A percentile compares a stretch with the other conserved stretches of the same genome.
These are phyloP conservation scores for Chlorella ohadii DNA, from an alignment of 139 green algal genomes.

Conservation along the genomic window DNA sequence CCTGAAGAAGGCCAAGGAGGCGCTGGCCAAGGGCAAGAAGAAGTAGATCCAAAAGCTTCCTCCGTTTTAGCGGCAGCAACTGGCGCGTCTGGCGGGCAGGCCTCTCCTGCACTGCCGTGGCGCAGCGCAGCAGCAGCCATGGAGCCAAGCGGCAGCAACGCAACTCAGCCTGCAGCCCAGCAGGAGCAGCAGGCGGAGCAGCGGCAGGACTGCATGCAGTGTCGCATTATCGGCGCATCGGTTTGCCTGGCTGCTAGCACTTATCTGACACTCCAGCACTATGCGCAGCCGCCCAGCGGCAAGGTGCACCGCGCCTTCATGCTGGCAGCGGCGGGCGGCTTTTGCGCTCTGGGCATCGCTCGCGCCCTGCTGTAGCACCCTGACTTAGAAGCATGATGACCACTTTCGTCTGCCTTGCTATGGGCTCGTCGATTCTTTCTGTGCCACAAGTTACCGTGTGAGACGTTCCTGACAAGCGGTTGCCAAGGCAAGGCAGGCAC, in stretches of 20 bases:
- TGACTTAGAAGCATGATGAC: no score
- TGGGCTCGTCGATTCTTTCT: no score
- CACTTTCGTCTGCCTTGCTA: no score
- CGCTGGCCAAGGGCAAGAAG: conserved; percentile 51
- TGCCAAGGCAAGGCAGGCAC: no score
- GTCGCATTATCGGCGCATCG: conserved; percentile 39
- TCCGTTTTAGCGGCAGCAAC: neutral
- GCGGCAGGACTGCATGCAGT: conserved; percentile 44
- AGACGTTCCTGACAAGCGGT: no score
- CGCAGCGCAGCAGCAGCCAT: neutral
- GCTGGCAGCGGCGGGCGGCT: conserved; percentile 33
- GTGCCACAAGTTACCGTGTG: no score
- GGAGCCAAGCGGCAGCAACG: neutral
- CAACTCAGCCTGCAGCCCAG: neutral
- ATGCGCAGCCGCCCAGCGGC: conserved; percentile 24
- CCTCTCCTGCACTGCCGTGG: no score
- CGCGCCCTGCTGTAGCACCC: conserved; percentile 37
- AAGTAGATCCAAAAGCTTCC: conserved; percentile 1
- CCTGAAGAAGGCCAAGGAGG: conserved; percentile 50
- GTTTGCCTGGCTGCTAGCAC: conserved; percentile 46
- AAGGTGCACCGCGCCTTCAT: conserved; percentile 18
- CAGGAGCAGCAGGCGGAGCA: neutral
- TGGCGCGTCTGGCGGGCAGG: no score
- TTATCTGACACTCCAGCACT: conserved; percentile 31
- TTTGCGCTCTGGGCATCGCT: conserved; percentile 36